Percentiles rank a stretch among this genome's conserved stretches.
phyloP scores from a whole-genome alignment of 225 moss, liverwort and hornwort genomes.

The Climacium dendroides region DNA sequence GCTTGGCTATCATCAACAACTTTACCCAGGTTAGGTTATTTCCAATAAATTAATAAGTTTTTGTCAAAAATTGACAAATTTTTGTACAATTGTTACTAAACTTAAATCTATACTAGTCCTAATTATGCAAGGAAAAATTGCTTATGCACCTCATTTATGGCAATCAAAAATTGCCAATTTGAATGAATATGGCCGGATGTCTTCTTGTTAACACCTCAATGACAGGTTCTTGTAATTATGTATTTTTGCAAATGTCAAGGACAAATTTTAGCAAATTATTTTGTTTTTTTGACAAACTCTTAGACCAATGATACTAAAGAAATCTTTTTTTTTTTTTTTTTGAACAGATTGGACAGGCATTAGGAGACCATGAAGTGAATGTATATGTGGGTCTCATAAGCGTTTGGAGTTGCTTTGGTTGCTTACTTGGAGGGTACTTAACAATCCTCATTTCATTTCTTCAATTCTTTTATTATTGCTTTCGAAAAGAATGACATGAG shows the following conservation, averaged over 20 bases:
- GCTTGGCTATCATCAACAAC: constrained; percentile 47
- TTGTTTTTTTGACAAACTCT: not conserved
- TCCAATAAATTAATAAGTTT: not conserved
- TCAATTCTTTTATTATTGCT: not conserved
- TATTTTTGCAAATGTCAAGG: not conserved
- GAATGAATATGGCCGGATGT: not conserved
- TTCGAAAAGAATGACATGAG: too few relatives aligned
- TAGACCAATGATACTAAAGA: not conserved
- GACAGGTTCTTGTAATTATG: not conserved
- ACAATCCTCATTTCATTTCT: not conserved
- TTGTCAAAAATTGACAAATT: rapidly evolving
- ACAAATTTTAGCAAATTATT: not conserved
- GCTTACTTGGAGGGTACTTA: constrained; percentile 30
- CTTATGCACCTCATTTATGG: not conserved
- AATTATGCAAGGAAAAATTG: too few relatives aligned
- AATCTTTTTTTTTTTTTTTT: not conserved
- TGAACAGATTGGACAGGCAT: constrained; percentile 29
- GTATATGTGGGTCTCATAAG: constrained; percentile 44
- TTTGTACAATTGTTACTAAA: not conserved
- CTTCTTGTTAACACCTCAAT: not conserved
- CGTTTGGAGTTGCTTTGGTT: constrained; percentile 51
- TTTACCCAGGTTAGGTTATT: constrained; percentile 10
- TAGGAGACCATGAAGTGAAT: constrained; percentile 26
- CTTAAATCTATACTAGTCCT: not conserved
- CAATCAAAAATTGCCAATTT: not conserved